phyloP scores from a whole-genome alignment of 2,329 filamentous ascomycete genomes.

The Aspergillus fischeri region DNA sequence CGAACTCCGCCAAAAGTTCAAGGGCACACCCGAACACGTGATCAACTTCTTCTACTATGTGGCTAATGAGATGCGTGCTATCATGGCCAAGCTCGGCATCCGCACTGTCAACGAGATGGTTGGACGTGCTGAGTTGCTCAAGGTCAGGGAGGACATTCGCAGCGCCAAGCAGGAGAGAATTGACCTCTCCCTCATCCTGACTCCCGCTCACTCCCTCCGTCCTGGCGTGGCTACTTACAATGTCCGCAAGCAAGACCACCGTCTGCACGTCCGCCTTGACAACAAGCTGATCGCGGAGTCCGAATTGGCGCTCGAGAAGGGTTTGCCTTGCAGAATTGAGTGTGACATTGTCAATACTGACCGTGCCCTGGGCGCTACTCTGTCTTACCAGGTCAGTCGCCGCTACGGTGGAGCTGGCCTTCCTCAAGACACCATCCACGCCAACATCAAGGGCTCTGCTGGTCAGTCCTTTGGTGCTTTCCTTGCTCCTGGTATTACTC shows the following conservation, averaged over 20 bases:
- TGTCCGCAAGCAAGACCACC: conserved; percentile 94
- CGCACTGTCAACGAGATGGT: conserved; percentile 98
- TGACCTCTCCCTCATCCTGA: conserved; percentile 86
- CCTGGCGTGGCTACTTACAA: conserved; percentile 96
- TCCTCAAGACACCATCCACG: conserved; percentile 88
- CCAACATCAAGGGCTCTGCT: conserved; percentile 93
- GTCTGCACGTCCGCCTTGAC: conserved; percentile 85
- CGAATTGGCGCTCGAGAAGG: conserved; percentile 90
- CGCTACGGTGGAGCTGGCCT: conserved; percentile 84
- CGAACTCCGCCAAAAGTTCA: conserved; percentile 89
- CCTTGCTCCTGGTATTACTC: conserved; percentile 85
- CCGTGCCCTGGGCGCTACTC: conserved; percentile 84
- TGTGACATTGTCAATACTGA: conserved; percentile 97
- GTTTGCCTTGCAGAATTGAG: conserved; percentile 86
- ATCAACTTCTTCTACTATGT: conserved; percentile 99
- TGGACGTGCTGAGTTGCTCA: conserved; percentile 80
- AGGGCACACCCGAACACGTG: conserved; percentile 88
- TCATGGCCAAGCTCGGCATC: conserved; percentile 95
- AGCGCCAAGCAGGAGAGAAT: conserved; percentile 89
- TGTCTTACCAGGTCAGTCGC: conserved; percentile 95
- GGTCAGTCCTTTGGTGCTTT: conserved; percentile 96
- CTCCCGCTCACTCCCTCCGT: conserved; percentile 90
- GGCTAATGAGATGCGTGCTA: conserved; percentile 89
- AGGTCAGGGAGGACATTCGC: conserved; percentile 81
- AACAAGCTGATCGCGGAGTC: conserved; percentile 97